These are phyloP conservation scores for Backusella westeae DNA, from an alignment of 192 early-diverging fungal species.

Conservation along the genomic window DNA sequence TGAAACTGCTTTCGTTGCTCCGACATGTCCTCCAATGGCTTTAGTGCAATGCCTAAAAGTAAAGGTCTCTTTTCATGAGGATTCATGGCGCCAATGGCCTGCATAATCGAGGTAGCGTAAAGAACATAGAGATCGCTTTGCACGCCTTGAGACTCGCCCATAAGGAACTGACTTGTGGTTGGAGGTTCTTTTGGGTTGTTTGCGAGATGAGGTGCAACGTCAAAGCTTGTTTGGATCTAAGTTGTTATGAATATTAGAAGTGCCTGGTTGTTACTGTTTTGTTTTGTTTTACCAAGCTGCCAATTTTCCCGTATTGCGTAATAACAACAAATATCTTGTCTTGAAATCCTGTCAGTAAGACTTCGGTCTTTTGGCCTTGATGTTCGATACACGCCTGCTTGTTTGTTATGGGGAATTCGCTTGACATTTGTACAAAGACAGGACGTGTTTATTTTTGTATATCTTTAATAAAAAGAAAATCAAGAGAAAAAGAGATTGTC, in stretches of 20 bases:
- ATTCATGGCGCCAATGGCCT: conserved; percentile 48
- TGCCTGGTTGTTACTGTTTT: conserved; percentile 5
- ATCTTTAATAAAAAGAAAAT: not conserved
- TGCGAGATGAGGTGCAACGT: conserved; percentile 34
- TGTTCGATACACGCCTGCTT: conserved; percentile 41
- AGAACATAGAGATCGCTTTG: conserved; percentile 45
- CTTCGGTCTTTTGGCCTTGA: conserved; percentile 48
- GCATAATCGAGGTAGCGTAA: conserved; percentile 51
- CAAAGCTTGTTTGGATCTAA: conserved; percentile 46
- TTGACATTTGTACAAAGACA: not conserved
- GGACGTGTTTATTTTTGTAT: not conserved
- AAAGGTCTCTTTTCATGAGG: conserved; percentile 45
- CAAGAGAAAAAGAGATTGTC: not conserved
- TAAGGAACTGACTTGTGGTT: conserved; percentile 40
- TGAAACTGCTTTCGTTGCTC: conserved; percentile 28
- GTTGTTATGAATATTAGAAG: not conserved
- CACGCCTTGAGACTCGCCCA: conserved; percentile 39
- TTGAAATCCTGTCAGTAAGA: conserved; percentile 42
- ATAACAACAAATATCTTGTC: conserved; percentile 55
- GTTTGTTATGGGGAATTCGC: conserved; percentile 45
- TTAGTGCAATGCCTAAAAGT: conserved; percentile 48
- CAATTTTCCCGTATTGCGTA: conserved; percentile 53
- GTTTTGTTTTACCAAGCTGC: conserved; percentile 47
- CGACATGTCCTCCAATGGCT: conserved; percentile 28
- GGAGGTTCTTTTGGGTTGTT: conserved; percentile 26